phyloP scores from a whole-genome alignment of 257 asterid genomes.

The Buddleja alternifolia region DNA sequence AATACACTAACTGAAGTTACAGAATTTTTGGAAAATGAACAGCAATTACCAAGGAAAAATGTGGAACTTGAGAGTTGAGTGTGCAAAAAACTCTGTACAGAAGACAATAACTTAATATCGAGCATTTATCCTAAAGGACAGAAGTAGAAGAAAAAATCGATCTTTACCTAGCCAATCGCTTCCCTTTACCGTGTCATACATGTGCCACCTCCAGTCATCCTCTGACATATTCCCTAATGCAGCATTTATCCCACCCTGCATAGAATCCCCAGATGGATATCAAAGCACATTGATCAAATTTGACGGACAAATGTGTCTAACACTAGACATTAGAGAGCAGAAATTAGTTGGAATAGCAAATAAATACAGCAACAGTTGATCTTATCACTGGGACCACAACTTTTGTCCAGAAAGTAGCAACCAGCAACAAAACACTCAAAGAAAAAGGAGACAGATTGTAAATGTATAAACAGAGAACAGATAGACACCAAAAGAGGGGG shows the following conservation, averaged over 20 bases:
- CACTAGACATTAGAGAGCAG: neutral
- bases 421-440: too few species aligned
- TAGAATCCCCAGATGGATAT: neutral
- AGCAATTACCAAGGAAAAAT: too few species aligned
- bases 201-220: constrained; percentile 93
- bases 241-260: constrained; percentile 82
- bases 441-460: neutral
- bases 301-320: neutral
- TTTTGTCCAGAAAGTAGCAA: neutral
- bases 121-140: too few species aligned
- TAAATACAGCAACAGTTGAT: neutral
- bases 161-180: constrained; percentile 77
- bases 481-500: neutral
- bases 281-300: neutral
- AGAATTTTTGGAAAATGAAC: too few species aligned
- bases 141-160: neutral
- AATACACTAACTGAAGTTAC: too few species aligned
- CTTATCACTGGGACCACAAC: neutral
- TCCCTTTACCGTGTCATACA: constrained; percentile 86
- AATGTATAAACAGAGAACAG: neutral
- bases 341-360: neutral
- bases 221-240: constrained; percentile 80
- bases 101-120: too few species aligned
- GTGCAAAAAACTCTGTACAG: too few species aligned
- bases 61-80: too few species aligned